These are phyloP conservation scores for Paraphoma sp. DNA, from an alignment of 2,329 filamentous ascomycete genomes.

Conservation along the genomic window DNA sequence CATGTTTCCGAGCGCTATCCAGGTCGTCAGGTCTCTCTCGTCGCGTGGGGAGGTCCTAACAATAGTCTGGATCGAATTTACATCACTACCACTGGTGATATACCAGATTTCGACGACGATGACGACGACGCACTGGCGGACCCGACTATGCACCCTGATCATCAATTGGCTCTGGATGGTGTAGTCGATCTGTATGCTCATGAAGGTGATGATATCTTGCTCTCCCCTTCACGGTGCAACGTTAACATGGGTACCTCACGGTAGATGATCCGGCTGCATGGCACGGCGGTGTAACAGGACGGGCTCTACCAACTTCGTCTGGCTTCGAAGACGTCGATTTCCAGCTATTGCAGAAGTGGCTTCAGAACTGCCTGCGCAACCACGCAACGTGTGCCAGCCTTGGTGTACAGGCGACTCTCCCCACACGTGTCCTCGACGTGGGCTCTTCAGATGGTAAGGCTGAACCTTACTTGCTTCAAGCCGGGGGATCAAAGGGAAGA, in stretches of 20 bases:
- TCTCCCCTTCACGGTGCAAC: neutral
- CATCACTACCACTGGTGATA: neutral
- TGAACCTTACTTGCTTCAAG: neutral
- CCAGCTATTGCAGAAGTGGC: neutral
- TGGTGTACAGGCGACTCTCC: neutral
- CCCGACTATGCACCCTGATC: neutral
- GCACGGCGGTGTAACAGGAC: neutral
- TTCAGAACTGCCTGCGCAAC: neutral
- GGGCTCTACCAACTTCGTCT: neutral
- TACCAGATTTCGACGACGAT: neutral
- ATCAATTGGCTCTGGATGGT: neutral
- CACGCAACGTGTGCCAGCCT: neutral
- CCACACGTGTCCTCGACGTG: neutral
- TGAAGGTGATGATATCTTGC: neutral
- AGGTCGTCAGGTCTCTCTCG: neutral
- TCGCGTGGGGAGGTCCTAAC: neutral
- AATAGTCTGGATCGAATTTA: neutral
- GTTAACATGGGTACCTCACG: neutral
- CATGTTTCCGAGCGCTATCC: neutral
- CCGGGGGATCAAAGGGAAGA: neutral
- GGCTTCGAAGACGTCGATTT: neutral
- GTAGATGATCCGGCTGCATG: neutral
- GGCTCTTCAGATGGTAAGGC: neutral
- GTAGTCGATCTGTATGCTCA: neutral
- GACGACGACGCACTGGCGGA: neutral